Evolutionary conservation across 306 rosid species (phyloP).

Genomic region (Cucurbita moschata): DNA sequence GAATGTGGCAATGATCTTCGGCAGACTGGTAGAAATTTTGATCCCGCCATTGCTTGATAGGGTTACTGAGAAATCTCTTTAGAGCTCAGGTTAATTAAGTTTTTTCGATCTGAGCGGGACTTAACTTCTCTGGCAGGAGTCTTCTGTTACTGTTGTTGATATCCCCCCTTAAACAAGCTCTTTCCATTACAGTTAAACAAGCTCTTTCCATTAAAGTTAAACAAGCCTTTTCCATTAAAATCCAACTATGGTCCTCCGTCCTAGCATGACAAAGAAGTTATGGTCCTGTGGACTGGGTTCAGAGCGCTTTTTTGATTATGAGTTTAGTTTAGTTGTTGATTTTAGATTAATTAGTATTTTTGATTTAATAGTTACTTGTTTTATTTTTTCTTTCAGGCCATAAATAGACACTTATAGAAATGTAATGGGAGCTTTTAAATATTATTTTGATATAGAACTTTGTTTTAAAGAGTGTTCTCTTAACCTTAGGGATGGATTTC

Average conservation of each 20-base stretch:
- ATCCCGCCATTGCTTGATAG: neutral
- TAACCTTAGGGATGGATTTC: neutral
- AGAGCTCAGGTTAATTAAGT: neutral
- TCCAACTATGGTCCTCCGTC: neutral
- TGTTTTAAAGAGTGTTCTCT: neutral
- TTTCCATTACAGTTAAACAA: neutral
- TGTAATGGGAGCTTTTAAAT: neutral
- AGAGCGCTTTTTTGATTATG: neutral
- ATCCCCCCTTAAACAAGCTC: neutral
- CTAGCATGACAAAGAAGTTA: neutral
- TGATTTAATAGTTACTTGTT: neutral
- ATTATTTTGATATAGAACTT: neutral
- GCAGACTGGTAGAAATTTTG: neutral
- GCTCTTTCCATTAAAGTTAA: neutral
- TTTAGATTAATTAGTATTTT: neutral
- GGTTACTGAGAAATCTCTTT: neutral
- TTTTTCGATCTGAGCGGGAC: no score
- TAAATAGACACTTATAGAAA: neutral
- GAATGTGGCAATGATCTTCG: neutral
- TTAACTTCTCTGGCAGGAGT: neutral
- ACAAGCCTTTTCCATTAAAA: neutral
- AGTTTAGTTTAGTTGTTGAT: neutral
- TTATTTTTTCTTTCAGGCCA: no score
- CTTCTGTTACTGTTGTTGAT: neutral
- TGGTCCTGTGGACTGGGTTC: neutral